Percentiles rank a stretch among this genome's conserved stretches.
Evolutionary conservation across 768 basidiomycete species (phyloP).

Genomic region (Kwoniella mangroviensis): DNA sequence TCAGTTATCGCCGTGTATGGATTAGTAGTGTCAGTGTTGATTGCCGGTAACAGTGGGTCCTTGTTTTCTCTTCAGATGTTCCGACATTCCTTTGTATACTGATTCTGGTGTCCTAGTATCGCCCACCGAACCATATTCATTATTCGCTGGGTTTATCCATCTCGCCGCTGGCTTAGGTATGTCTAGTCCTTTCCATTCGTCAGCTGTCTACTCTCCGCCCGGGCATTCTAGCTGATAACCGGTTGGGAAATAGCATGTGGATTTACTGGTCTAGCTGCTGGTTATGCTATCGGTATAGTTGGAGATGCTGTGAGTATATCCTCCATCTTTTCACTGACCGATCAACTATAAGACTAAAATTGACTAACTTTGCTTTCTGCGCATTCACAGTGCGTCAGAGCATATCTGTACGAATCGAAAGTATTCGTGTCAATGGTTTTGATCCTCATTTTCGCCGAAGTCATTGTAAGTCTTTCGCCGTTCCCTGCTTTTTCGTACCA

Average conservation of each 20-base stretch:
- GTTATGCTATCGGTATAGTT: constrained; percentile 91
- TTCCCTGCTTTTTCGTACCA: background rate
- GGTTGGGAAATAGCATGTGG: constrained; percentile 67
- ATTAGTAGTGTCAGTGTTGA: constrained; percentile 91
- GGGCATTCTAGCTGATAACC: too few species aligned
- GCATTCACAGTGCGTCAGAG: constrained; percentile 75
- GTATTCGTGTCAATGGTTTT: constrained; percentile 96
- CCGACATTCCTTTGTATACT: constrained; percentile 10
- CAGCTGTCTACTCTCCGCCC: background rate
- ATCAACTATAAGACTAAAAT: too few species aligned
- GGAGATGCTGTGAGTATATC: constrained; percentile 79
- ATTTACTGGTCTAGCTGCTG: constrained; percentile 86
- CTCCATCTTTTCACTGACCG: background rate
- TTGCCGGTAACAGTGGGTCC: constrained; percentile 69
- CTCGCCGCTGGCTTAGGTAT: constrained; percentile 77
- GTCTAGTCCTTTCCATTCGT: background rate
- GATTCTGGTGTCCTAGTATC: constrained; percentile 62
- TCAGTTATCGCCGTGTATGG: constrained; percentile 90
- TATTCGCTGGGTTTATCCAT: constrained; percentile 87
- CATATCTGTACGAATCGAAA: constrained; percentile 85
- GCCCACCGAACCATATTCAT: constrained; percentile 70
- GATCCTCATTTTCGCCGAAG: constrained; percentile 75
- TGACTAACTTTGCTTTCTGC: background rate
- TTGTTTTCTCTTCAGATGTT: background rate
- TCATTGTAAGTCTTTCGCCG: constrained; percentile 72